Evolutionary conservation across 495 filamentous ascomycete species (phyloP).

Genomic region (Aspergillus affinis): DNA sequence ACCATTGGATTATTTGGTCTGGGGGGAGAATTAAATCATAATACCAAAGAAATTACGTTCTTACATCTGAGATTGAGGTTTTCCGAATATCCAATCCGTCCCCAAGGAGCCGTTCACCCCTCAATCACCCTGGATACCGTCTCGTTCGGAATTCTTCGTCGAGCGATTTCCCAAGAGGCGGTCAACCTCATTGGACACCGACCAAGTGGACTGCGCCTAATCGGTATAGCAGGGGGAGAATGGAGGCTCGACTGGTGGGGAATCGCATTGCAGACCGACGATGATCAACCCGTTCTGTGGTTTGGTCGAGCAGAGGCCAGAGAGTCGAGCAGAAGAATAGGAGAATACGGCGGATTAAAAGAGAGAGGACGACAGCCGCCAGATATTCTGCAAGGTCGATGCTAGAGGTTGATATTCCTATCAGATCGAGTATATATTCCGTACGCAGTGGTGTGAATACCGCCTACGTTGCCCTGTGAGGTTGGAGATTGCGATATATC

Average conservation of each 20-base stretch:
- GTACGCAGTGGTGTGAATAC: too few relatives aligned
- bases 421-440: too few relatives aligned
- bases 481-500: not conserved
- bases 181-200: slow-evolving; percentile 19
- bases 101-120: not conserved
- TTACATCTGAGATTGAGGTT: not conserved
- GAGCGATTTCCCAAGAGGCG: slow-evolving; percentile 6
- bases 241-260: slow-evolving; percentile 4
- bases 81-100: too few relatives aligned
- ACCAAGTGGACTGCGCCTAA: slow-evolving; percentile 13
- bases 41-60: not conserved
- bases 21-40: not conserved
- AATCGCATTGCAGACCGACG: slow-evolving; percentile 1
- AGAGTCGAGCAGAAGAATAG: not conserved
- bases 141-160: not conserved
- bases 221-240: slow-evolving; percentile 2
- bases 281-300: not conserved
- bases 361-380: too few relatives aligned
- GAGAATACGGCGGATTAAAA: too few relatives aligned
- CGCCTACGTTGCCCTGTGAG: not conserved
- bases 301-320: not conserved
- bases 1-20: not conserved
- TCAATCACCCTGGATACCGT: not conserved
- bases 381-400: too few relatives aligned
- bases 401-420: too few relatives aligned